phyloP scores from a whole-genome alignment of 345 rosid species.

The Erysimum cheiranthoides region DNA sequence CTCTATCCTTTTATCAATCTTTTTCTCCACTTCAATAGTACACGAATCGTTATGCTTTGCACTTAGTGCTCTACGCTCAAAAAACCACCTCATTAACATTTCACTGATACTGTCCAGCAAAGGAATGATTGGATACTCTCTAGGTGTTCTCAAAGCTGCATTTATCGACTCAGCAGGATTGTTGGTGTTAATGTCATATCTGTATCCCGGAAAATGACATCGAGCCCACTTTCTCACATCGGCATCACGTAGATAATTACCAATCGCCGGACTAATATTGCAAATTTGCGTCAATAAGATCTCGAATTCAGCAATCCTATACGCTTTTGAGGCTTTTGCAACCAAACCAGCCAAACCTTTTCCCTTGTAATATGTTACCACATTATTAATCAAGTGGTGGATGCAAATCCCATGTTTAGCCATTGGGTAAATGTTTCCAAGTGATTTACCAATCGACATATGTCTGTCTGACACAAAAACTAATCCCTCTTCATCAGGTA shows the following conservation, averaged over 20 bases:
- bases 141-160: not conserved
- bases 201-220: not conserved
- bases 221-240: not conserved
- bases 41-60: not conserved
- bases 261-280: not conserved
- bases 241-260: not conserved
- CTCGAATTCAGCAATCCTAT: not conserved
- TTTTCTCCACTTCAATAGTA: not conserved
- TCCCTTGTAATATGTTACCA: not conserved
- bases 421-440: not conserved
- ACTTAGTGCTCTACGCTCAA: not conserved
- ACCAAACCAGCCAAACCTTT: not conserved
- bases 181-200: not conserved
- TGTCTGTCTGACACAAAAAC: not conserved
- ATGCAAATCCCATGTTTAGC: slow-evolving; percentile 1
- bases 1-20: not conserved
- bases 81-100: not conserved
- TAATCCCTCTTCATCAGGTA: not conserved
- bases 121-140: not conserved
- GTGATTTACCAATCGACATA: not conserved
- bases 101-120: slow-evolving; percentile 1
- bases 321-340: not conserved
- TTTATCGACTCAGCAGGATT: not conserved
- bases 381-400: slow-evolving; percentile 7
- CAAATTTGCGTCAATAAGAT: not conserved